Base-by-base conservation (phyloP, 805 yeast genomes). In the Clavispora vitiphila region DNA sequence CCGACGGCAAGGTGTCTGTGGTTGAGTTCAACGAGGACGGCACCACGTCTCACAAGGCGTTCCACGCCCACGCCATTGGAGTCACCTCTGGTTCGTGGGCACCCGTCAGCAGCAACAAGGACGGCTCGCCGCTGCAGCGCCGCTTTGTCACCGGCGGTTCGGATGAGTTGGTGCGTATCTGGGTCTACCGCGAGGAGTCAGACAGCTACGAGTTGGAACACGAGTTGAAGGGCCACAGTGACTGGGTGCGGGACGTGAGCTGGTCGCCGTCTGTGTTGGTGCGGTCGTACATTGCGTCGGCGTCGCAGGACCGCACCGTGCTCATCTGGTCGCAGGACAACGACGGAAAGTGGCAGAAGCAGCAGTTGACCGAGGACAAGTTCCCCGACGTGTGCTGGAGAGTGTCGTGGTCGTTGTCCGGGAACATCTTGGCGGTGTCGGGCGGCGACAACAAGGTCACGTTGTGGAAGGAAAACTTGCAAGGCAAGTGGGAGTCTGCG, bases 341-440 rank as follows among this genome's bases (percentile, higher is more conserved):
- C 42, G 75, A 74, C 20, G 80, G 78, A 3, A 72, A 74, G 49
- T 93, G 99, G 99, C 81, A 83, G 61, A 85, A 85, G 61, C 83
- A 81, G 57, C 68, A 77, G 30, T 74, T 93, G 57, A 80, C 81
- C 38, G 74, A 76, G 15, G 95, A 87, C 30, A 83, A 80, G 60
- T 93, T 93, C 76, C 93, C 96, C 12, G 99, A 93, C 61, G 97
- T 90, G 21, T 86, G 95, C 54, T 93, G 99, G 99, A 82, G 97
- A 63, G 96, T 95, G 37, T 83, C 95, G 53, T 93, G 99, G 99
- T 88, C 97, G 10, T 73, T 90, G 53, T 84, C 95, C 36, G 99
- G 99, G 40, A 93, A 93, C 62, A 82, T 93, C 23, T 76, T 93
- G 54, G 99, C 99, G 5, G 85, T 93, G 34, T 81, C 93, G 37